These are phyloP conservation scores for Euphorbia peplus DNA, from an alignment of 345 rosid species.

Conservation along the genomic window DNA sequence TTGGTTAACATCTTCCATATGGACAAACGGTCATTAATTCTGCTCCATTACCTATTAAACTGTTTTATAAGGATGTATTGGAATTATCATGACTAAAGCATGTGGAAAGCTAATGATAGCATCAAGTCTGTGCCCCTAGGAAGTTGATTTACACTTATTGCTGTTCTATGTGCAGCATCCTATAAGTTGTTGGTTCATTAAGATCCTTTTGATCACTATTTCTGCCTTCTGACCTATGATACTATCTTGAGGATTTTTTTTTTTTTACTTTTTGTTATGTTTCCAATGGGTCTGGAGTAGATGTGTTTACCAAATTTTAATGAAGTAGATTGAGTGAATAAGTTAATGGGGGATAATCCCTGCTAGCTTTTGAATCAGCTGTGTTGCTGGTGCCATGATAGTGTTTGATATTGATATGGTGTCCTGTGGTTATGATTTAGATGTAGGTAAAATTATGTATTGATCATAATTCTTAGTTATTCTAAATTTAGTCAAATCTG, in stretches of 20 bases:
- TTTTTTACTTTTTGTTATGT: not conserved
- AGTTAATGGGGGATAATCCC: not conserved
- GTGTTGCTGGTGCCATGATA: not conserved
- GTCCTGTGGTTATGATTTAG: not conserved
- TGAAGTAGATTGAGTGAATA: not conserved
- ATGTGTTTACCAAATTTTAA: not conserved
- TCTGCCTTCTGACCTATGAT: not conserved
- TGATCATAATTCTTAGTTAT: not conserved
- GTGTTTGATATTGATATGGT: not conserved
- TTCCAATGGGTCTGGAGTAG: not conserved
- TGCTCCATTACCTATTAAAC: too few relatives aligned
- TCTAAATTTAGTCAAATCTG: not conserved
- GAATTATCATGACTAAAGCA: not conserved
- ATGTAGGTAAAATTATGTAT: not conserved
- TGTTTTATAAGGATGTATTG: not conserved
- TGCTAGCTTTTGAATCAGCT: not conserved
- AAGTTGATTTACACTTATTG: not conserved
- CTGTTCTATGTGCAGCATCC: not conserved
- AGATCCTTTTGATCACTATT: not conserved
- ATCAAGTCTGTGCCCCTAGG: not conserved
- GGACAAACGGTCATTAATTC: not conserved
- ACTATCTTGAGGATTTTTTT: not conserved
- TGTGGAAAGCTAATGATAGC: not conserved
- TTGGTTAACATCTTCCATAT: not conserved
- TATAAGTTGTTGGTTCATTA: not conserved